phyloP scores from a whole-genome alignment of 352 stramenopile genomes.

The Globisporangium spinosum region DNA sequence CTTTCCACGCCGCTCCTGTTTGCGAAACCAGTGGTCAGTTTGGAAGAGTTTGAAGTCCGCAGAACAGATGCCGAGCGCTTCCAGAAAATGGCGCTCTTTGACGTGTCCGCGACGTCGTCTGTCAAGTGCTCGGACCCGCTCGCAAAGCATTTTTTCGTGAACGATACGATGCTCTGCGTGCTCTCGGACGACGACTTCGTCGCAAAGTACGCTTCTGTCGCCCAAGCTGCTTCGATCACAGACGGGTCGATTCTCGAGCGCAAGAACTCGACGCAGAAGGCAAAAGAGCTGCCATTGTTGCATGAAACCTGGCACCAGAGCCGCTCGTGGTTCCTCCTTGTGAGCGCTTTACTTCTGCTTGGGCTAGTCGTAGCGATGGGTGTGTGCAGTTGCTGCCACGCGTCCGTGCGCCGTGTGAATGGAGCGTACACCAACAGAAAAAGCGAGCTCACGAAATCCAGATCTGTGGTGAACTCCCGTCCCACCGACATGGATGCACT shows the following conservation, averaged over 20 bases:
- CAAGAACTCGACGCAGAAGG: neutral
- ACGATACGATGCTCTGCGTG: constrained; percentile 42
- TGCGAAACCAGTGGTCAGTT: neutral
- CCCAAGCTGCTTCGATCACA: neutral
- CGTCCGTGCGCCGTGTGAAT: neutral
- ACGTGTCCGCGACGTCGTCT: constrained; percentile 9
- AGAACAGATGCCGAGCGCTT: constrained; percentile 31
- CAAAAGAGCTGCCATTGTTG: constrained; percentile 14
- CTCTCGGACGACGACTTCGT: constrained; percentile 36
- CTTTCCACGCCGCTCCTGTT: constrained; percentile 9
- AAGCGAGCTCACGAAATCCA: constrained; percentile 5
- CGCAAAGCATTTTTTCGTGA: constrained; percentile 31
- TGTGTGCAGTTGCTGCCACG: neutral
- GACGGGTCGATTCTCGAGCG: neutral
- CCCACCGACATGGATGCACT: neutral
- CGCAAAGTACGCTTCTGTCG: constrained; percentile 27
- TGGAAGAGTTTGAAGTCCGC: constrained; percentile 40
- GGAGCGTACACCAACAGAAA: constrained; percentile 1
- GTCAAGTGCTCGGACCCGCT: constrained; percentile 29
- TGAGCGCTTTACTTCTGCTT: constrained; percentile 19
- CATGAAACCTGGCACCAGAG: constrained; percentile 24
- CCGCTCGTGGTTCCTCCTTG: constrained; percentile 32
- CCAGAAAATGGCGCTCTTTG: constrained; percentile 14
- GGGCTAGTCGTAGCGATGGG: constrained; percentile 16
- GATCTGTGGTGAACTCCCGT: neutral